Percentiles rank a stretch among this genome's conserved stretches.
Conservation (phyloP, 768 basidiomycete genomes). For the Arthromyces matolae region DNA sequence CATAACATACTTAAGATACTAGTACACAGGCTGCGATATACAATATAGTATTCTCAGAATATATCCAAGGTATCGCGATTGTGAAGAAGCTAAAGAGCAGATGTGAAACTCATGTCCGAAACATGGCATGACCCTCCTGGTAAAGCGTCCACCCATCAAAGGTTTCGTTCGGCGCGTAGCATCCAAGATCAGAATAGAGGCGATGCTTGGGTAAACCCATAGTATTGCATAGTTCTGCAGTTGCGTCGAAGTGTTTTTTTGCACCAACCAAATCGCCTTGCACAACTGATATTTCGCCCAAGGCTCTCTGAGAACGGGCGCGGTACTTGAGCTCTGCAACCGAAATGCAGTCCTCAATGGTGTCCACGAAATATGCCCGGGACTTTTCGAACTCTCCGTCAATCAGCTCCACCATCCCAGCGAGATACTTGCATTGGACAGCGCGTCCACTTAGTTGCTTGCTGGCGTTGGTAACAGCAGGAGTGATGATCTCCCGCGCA, state of each 20-base stretch:
- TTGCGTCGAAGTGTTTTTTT: not conserved
- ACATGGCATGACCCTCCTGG: slow-evolving; percentile 1
- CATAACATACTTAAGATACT: no score
- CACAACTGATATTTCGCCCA: slow-evolving; percentile 6
- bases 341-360: not conserved
- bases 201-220: not conserved
- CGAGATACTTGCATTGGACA: not conserved
- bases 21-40: no score
- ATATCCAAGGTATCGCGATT: no score
- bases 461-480: not conserved
- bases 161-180: not conserved
- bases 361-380: not conserved
- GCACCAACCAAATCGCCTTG: slow-evolving; percentile 1
- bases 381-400: not conserved
- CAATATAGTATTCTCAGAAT: no score
- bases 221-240: not conserved
- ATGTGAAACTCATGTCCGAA: not conserved
- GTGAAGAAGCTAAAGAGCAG: no score
- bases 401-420: slow-evolving; percentile 4
- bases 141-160: slow-evolving; percentile 7
- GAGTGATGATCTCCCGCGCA: not conserved
- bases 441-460: not conserved
- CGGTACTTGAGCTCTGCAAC: not conserved
- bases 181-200: slow-evolving; percentile 1
- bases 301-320: slow-evolving; percentile 4